Base-by-base conservation (phyloP, 2,329 filamentous ascomycete species). In the Colletotrichum australisinense region DNA sequence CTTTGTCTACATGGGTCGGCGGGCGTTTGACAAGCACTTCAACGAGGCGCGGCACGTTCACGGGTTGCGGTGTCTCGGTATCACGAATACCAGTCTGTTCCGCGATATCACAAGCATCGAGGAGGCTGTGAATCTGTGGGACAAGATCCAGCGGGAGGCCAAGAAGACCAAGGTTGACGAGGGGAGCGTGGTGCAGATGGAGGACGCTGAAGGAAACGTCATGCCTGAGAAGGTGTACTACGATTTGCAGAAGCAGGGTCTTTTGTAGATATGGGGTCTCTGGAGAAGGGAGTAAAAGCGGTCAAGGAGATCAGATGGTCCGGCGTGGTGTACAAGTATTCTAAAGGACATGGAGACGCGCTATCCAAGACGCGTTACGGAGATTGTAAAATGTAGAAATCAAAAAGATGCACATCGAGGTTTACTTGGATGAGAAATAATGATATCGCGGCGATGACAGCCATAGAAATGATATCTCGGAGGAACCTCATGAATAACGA, bases 171-270 rank as follows among this genome's bases (percentile, higher is more conserved):
- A 92, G 81, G 87, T 93, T 1, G 91, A 93, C 75, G 93, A 93
- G 57, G 95, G 96, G 52, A 94, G 93, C 73, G 90, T 99, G 11
- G 94, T 98, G 63, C 95, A 99, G 87, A 99, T 99, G 97, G 97
- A 99, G 87, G 97, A 99, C 82, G 94, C 91, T 0, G 94, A 97
- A 81, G 97, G 97, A 59, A 98, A 99, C 79, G 97, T 99, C 70
- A 99, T 99, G 97, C 97, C 97, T 0, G 95, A 98, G 85, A 97
- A 98, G 88, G 96, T 99, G 67, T 99, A 98, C 83, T 92, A 95
- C 76, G 97, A 99, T 88, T 84, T 98, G 83, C 93, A 95, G 83
- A 97, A 97, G 85, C 95, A 97, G 81, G 96, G 96, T 42, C 87
- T 98, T 79, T 85, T 97, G 76, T 97, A 87, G 83, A 53, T 60